A percentile compares a stretch with the other conserved stretches of the same genome.
Conservation (phyloP, 495 filamentous ascomycete genomes). For the Daldinia concentrica region DNA sequence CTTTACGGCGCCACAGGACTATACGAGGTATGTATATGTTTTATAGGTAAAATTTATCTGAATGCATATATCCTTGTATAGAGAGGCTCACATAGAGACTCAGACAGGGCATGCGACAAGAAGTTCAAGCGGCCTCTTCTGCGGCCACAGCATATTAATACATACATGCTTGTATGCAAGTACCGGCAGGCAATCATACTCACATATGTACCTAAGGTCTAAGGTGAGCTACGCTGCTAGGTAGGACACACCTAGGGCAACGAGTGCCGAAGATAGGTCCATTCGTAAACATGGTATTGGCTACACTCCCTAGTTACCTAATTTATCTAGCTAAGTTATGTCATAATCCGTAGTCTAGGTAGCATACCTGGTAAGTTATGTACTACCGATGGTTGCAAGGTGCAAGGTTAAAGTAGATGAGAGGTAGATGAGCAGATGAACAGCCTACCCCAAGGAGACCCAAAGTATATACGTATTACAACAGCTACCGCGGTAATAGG, state of each 20-base stretch:
- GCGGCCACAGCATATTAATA: conserved; percentile 10
- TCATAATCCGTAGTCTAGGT: conserved; percentile 9
- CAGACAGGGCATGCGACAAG: conserved; percentile 14
- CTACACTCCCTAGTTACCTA: background rate
- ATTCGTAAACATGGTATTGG: conserved; percentile 1
- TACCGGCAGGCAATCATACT: conserved; percentile 22
- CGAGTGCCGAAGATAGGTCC: conserved; percentile 1
- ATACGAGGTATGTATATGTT: background rate
- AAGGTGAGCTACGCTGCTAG: background rate
- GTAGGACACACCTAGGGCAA: background rate
- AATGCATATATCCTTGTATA: background rate
- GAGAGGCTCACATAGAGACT: background rate
- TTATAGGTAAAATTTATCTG: background rate
- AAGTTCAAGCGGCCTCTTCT: conserved; percentile 33
- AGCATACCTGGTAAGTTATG: background rate
- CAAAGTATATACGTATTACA: background rate
- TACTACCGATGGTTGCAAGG: background rate
- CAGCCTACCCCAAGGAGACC: no score
- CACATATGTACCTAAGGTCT: conserved; percentile 11
- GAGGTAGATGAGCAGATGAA: background rate
- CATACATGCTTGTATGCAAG: conserved; percentile 7
- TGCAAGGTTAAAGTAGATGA: background rate
- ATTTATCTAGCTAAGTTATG: background rate
- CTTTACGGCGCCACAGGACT: background rate
- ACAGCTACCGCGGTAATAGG: conserved; percentile 4